A percentile compares a stretch with the other conserved stretches of the same genome.
Conservation (phyloP, 345 rosid genomes). For the Populus simonii region DNA sequence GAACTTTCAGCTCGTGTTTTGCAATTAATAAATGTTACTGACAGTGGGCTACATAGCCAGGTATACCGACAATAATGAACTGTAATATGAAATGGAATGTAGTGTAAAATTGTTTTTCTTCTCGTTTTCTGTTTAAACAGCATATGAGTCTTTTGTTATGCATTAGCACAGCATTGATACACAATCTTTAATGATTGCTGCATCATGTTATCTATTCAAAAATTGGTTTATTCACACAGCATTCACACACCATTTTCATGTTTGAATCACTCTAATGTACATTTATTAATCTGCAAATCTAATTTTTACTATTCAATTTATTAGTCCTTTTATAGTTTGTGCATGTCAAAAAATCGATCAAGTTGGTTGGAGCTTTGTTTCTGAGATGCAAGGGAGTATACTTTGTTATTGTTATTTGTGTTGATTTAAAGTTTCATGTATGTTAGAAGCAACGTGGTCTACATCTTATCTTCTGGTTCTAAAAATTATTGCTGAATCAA, state of each 20-base stretch:
- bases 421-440: neutral
- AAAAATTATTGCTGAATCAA: neutral
- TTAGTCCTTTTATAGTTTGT: neutral
- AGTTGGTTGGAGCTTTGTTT: neutral
- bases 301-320: neutral
- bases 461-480: neutral
- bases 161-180: neutral
- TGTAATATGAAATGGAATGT: neutral
- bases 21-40: slow-evolving; percentile 83
- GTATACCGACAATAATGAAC: slow-evolving; percentile 28
- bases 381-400: neutral
- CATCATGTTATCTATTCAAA: neutral
- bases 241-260: neutral
- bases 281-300: neutral
- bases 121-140: neutral
- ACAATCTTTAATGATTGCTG: neutral
- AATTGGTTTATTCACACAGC: neutral
- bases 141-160: neutral
- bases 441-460: neutral
- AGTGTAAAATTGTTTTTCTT: neutral
- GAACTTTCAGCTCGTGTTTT: slow-evolving; percentile 98
- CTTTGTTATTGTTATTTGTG: neutral
- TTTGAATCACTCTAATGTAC: neutral
- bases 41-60: slow-evolving; percentile 89
- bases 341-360: neutral